Percentiles rank a stretch among this genome's conserved stretches.
phyloP scores from a whole-genome alignment of 129 eudicot species.

The Centrapalus pauciflorus region DNA sequence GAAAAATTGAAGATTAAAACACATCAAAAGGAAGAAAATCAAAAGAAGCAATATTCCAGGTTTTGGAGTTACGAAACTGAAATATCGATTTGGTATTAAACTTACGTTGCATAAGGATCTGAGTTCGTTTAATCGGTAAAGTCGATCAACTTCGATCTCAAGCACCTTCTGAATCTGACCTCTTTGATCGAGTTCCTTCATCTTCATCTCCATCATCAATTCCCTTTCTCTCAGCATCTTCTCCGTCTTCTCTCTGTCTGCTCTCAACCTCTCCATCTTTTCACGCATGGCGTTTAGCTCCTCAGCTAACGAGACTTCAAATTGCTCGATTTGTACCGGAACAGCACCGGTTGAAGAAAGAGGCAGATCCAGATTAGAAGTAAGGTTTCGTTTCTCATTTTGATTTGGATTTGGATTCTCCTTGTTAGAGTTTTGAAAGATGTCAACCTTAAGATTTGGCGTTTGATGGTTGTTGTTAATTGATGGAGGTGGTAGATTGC shows the following conservation, averaged over 20 bases:
- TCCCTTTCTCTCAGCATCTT: slow-evolving; percentile 53
- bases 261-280: slow-evolving; percentile 58
- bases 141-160: slow-evolving; percentile 80
- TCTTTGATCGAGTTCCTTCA: slow-evolving; percentile 46
- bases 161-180: slow-evolving; percentile 75
- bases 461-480: not conserved
- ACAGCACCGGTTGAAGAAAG: not conserved
- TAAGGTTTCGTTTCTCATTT: not conserved
- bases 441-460: slow-evolving; percentile 25
- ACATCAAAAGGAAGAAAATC: too few relatives aligned
- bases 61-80: not conserved
- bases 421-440: slow-evolving; percentile 40
- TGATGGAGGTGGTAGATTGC: slow-evolving; percentile 19
- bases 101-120: slow-evolving; percentile 53
- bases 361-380: not conserved
- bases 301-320: slow-evolving; percentile 72
- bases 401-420: slow-evolving; percentile 40
- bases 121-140: slow-evolving; percentile 72
- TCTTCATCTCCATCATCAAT: slow-evolving; percentile 46
- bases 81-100: not conserved
- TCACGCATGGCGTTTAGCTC: slow-evolving; percentile 63
- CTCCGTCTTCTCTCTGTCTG: slow-evolving; percentile 65
- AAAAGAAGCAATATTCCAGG: too few relatives aligned
- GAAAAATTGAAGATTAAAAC: too few relatives aligned
- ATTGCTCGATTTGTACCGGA: slow-evolving; percentile 33